phyloP scores from a whole-genome alignment of 163 green algal species.

The Trebouxia gelatinosa region DNA sequence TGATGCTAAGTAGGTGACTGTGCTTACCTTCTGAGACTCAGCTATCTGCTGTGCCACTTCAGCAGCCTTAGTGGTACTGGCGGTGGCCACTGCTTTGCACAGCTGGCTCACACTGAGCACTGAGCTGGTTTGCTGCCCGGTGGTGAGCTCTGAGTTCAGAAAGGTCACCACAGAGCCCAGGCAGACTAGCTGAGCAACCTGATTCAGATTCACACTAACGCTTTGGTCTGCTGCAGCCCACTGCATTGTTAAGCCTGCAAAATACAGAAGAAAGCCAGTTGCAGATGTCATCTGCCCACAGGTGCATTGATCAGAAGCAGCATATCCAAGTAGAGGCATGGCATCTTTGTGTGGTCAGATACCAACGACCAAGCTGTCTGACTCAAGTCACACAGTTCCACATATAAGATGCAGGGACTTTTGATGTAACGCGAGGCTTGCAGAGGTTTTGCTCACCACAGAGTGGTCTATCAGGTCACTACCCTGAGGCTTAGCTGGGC shows the following conservation, averaged over 20 bases:
- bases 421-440: background rate
- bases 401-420: background rate
- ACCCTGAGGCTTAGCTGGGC: no score
- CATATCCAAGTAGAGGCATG: background rate
- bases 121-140: background rate
- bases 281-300: no score
- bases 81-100: constrained; percentile 10
- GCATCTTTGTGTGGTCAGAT: background rate
- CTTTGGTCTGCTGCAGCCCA: background rate
- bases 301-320: no score
- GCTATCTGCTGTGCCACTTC: background rate
- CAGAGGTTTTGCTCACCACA: background rate
- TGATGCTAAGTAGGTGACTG: no score
- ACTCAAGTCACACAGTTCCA: background rate
- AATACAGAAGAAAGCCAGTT: background rate
- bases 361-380: background rate
- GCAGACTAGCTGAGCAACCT: background rate
- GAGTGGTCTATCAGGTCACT: no score
- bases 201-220: background rate
- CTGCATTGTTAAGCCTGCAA: constrained; percentile 15
- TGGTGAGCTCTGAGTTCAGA: constrained; percentile 13
- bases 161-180: background rate
- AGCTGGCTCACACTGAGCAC: background rate
- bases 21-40: constrained; percentile 5
- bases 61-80: constrained; percentile 18